These are phyloP conservation scores for Zygosaccharomyces gambellarensis DNA, from an alignment of 805 yeast genomes.

Conservation along the genomic window DNA sequence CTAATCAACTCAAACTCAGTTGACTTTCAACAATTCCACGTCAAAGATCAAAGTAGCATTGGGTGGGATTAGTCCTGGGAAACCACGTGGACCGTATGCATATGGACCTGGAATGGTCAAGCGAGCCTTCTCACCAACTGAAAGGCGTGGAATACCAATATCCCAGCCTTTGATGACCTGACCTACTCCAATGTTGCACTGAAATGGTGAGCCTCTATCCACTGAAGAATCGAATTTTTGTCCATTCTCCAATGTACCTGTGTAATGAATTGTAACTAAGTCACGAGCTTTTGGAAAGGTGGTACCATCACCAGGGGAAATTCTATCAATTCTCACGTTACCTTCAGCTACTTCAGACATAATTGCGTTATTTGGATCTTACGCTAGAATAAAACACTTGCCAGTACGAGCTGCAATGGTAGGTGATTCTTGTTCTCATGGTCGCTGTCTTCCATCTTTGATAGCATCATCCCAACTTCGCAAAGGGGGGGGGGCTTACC, in stretches of 20 bases:
- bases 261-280: slow-evolving; percentile 88
- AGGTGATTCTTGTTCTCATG: too few relatives aligned
- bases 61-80: slow-evolving; percentile 96
- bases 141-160: slow-evolving; percentile 84
- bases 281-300: slow-evolving; percentile 87
- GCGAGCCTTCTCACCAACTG: slow-evolving; percentile 89
- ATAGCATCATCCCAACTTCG: too few relatives aligned
- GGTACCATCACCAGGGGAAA: slow-evolving; percentile 67
- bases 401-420: too few relatives aligned
- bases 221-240: slow-evolving; percentile 93
- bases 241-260: slow-evolving; percentile 92
- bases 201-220: slow-evolving; percentile 94
- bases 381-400: too few relatives aligned
- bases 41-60: slow-evolving; percentile 88
- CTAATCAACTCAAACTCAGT: slow-evolving; percentile 1
- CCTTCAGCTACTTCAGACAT: slow-evolving; percentile 39
- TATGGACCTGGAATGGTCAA: slow-evolving; percentile 88
- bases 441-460: too few relatives aligned
- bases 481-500: too few relatives aligned
- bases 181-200: slow-evolving; percentile 90
- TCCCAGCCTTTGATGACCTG: slow-evolving; percentile 98
- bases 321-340: slow-evolving; percentile 37
- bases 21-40: slow-evolving; percentile 59
- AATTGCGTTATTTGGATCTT: neutral
- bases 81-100: slow-evolving; percentile 93